A percentile compares a stretch with the other conserved stretches of the same genome.
Evolutionary conservation across 2,329 filamentous ascomycete species (phyloP).

Genomic region (Dendryphion nanum): DNA sequence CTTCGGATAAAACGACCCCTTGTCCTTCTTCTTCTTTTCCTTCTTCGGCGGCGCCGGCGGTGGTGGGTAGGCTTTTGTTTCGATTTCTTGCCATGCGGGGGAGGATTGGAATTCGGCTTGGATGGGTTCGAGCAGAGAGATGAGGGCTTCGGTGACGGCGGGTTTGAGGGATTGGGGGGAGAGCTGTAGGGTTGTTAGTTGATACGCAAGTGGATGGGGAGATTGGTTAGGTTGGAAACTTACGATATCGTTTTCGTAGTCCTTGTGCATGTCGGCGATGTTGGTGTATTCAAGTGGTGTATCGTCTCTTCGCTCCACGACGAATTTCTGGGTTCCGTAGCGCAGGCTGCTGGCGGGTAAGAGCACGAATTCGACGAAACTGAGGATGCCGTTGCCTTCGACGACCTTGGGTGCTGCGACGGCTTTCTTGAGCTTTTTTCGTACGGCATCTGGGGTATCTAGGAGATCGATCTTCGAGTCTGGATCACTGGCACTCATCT

Average conservation of each 20-base stretch:
- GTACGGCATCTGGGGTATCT: conserved; percentile 70
- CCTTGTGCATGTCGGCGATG: conserved; percentile 71
- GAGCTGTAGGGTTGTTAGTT: conserved; percentile 50
- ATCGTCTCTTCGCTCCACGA: conserved; percentile 64
- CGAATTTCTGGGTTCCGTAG: conserved; percentile 58
- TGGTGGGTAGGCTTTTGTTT: conserved; percentile 82
- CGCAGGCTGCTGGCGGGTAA: conserved; percentile 71
- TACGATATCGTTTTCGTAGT: conserved; percentile 78
- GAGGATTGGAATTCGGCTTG: conserved; percentile 68
- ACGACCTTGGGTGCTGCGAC: conserved; percentile 71
- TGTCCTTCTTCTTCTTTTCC: conserved; percentile 76
- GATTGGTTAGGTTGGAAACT: conserved; percentile 39
- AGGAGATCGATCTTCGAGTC: conserved; percentile 94
- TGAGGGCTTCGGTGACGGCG: conserved; percentile 73
- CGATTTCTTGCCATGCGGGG: conserved; percentile 76
- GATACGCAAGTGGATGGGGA: neutral
- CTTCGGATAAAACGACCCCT: conserved; percentile 63
- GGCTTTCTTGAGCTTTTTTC: conserved; percentile 71
- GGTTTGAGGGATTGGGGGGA: conserved; percentile 86
- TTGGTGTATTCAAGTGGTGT: conserved; percentile 79
- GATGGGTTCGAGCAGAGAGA: conserved; percentile 74
- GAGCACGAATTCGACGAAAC: conserved; percentile 83
- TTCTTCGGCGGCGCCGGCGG: conserved; percentile 58
- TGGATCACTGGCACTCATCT: conserved; percentile 71
- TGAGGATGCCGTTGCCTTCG: conserved; percentile 83